Base-by-base conservation (phyloP, 495 filamentous ascomycete genomes). In the Aspergillus affinis region DNA sequence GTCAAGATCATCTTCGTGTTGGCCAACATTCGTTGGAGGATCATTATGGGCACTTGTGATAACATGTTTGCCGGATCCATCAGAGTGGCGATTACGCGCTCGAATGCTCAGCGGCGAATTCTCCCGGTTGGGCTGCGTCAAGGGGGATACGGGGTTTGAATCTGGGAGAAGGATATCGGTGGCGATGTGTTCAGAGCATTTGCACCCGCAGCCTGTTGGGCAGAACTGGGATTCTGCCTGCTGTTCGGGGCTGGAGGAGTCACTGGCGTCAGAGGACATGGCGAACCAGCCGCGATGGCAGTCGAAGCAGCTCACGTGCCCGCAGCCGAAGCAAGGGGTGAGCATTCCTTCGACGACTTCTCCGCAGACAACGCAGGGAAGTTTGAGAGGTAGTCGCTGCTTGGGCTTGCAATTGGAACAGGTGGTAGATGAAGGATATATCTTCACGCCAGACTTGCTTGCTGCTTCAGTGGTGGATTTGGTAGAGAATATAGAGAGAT, bases 311-410 rank as follows among this genome's bases (percentile, higher is more conserved):
- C 79, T 70, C 13, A 81, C 78, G 60, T 84, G 81, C 27, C 81
- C 80, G 59, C 81, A 84, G 47, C 70, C 74, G 8, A 82, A 72
- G 62, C 81, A 84, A 10, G 81, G 81, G 0, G 80, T 73, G 32
- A 81, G 65, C 69, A 82, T 81, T 30, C 79, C 80, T 58, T 75
- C 71, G 8, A 81, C 69, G 4, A 73, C 69, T 60, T 79, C 75
- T 17, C 72, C 67, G 61, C 81, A 84, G 26, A 82, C 76, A 12
- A 78, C 66, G 61, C 81, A 84, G 54, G 72, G 71, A 4, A 76
- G 63, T 55, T 72, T 73, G 27, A 70, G 67, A 10, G 75, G 73
- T 6, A 75, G 61, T n/a, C 72, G 66, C 26, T 78, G 74, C 19
- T 72, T 74, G 7, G 71, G 68, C 7, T 72, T 70, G 67, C 79